Evolutionary conservation across 306 rosid genomes (phyloP).

Genomic region (Elaeagnus macrophylla): DNA sequence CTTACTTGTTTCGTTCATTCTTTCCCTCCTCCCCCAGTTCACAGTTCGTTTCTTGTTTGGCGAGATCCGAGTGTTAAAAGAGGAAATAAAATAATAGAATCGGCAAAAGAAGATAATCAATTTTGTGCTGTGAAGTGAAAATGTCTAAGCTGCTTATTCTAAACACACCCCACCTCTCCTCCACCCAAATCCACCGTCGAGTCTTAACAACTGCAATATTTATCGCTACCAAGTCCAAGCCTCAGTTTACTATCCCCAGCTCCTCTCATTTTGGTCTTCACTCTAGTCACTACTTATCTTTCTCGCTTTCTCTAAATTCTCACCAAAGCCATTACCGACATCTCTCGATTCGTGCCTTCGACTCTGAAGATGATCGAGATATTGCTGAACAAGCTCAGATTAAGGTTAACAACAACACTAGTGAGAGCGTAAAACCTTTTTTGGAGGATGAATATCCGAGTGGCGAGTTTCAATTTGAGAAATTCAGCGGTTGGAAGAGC

Average conservation of each 20-base stretch:
- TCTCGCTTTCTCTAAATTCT: constrained; percentile 15
- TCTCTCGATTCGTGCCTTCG: constrained; percentile 43
- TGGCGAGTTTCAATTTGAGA: constrained; percentile 54
- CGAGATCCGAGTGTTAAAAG: neutral
- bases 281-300: constrained; percentile 22
- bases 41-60: neutral
- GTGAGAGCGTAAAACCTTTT: constrained; percentile 14
- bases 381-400: neutral
- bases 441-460: constrained; percentile 39
- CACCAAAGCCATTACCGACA: neutral
- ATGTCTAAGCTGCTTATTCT: constrained; percentile 61
- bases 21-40: no score
- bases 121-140: neutral
- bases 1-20: neutral
- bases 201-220: constrained; percentile 8
- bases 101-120: neutral
- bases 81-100: no score
- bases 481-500: constrained; percentile 48
- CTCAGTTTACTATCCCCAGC: neutral
- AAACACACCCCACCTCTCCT: constrained; percentile 31
- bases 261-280: constrained; percentile 14
- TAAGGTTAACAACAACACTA: constrained; percentile 5
- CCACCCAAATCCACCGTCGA: constrained; percentile 23
- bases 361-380: constrained; percentile 14
- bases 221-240: constrained; percentile 13